Percentiles rank a stretch among this genome's conserved stretches.
Evolutionary conservation across 192 early-diverging fungal species (phyloP).

Genomic region (Entomortierella lignicola): DNA sequence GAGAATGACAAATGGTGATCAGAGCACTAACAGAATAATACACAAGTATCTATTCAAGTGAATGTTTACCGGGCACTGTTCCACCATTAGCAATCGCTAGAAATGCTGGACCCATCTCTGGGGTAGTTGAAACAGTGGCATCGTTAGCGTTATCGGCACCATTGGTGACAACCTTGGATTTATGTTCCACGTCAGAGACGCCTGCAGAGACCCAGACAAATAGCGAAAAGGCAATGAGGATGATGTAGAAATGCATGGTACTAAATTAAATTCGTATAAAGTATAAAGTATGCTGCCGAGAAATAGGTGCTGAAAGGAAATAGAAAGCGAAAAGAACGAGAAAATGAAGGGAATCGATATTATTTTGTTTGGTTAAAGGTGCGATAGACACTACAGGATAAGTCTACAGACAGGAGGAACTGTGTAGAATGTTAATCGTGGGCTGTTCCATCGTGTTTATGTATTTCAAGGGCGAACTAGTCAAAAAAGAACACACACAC

Average conservation of each 20-base stretch:
- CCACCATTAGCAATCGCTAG: too few species aligned
- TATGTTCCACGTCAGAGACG: too few species aligned
- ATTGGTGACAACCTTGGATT: not conserved
- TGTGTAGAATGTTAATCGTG: too few species aligned
- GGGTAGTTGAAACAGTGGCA: not conserved
- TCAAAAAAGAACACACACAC: too few species aligned
- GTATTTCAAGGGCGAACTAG: too few species aligned
- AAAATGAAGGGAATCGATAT: not conserved
- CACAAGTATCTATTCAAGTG: too few species aligned
- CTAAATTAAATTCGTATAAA: not conserved
- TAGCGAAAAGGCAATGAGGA: not conserved
- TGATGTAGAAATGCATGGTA: not conserved
- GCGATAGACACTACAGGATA: too few species aligned
- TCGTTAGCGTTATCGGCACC: too few species aligned
- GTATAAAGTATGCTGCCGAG: not conserved
- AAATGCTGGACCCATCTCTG: not conserved
- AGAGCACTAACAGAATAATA: too few species aligned
- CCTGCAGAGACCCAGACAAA: too few species aligned
- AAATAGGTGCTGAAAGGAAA: not conserved
- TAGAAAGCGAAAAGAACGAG: not conserved
- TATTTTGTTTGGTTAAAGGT: not conserved
- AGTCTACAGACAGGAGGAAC: too few species aligned
- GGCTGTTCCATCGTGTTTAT: too few species aligned
- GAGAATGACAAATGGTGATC: not conserved
- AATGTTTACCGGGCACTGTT: not conserved